These are phyloP conservation scores for Sindora glabra DNA, from an alignment of 306 rosid genomes.

Conservation along the genomic window DNA sequence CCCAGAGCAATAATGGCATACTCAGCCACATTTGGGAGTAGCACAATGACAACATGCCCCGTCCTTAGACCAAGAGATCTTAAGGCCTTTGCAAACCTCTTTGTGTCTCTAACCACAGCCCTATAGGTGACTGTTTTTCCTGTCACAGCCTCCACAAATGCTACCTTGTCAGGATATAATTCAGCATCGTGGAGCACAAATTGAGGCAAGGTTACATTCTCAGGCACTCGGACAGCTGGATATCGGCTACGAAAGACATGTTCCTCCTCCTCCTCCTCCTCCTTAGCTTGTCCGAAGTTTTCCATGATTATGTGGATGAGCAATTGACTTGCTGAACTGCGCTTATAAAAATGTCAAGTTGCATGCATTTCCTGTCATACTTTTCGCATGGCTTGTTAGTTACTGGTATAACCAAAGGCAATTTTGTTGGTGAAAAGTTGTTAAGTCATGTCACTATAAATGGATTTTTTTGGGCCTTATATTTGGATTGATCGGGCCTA, in stretches of 20 bases:
- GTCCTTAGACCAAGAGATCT: constrained; percentile 64
- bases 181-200: constrained; percentile 68
- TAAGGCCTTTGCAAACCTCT: constrained; percentile 70
- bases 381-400: constrained; percentile 23
- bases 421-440: constrained; percentile 44
- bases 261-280: constrained; percentile 67
- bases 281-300: constrained; percentile 21
- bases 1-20: constrained; percentile 75
- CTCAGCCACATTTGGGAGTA: constrained; percentile 78
- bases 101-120: constrained; percentile 50
- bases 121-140: constrained; percentile 56
- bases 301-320: neutral
- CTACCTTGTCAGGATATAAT: constrained; percentile 56
- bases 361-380: constrained; percentile 18
- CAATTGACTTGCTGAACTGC: neutral
- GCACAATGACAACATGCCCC: constrained; percentile 72
- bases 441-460: constrained; percentile 52
- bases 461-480: too few relatives aligned
- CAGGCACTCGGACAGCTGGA: constrained; percentile 51
- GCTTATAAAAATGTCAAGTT: constrained; percentile 14
- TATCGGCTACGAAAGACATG: constrained; percentile 52
- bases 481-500: too few relatives aligned
- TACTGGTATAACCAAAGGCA: constrained; percentile 11
- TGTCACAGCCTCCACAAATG: constrained; percentile 74
- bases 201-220: constrained; percentile 62